These are phyloP conservation scores for Phaeosphaeria sp. DNA, from an alignment of 2,329 filamentous ascomycete genomes.

Conservation along the genomic window DNA sequence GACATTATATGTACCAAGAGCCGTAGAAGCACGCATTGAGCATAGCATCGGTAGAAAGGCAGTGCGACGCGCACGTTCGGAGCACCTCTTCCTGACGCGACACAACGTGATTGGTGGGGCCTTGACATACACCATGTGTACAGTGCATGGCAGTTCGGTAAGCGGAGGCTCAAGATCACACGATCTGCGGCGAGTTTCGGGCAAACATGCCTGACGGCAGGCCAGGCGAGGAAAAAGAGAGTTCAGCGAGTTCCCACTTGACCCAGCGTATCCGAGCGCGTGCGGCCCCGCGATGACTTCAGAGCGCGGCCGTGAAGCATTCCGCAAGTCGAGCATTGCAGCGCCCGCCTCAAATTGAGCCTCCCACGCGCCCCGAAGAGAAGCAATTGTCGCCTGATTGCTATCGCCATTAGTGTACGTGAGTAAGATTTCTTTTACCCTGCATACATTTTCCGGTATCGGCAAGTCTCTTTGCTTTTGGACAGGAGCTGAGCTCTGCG, in stretches of 20 bases:
- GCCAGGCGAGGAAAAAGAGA: constrained; percentile 15
- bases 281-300: constrained; percentile 41
- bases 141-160: constrained; percentile 23
- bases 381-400: constrained; percentile 9
- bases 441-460: neutral
- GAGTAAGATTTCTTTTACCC: constrained; percentile 2
- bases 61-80: constrained; percentile 22
- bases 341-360: constrained; percentile 11
- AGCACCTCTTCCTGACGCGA: constrained; percentile 12
- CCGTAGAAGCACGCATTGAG: constrained; percentile 20
- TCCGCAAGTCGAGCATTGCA: constrained; percentile 15
- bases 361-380: constrained; percentile 37
- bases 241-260: constrained; percentile 10
- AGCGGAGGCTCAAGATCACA: constrained; percentile 26
- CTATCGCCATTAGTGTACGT: constrained; percentile 12
- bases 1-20: constrained; percentile 32
- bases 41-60: constrained; percentile 34
- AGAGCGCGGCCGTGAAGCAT: constrained; percentile 46
- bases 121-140: constrained; percentile 9
- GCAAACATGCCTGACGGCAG: constrained; percentile 18
- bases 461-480: neutral
- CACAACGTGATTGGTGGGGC: constrained; percentile 30
- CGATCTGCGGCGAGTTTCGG: constrained; percentile 44
- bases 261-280: constrained; percentile 31
- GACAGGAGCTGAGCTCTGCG: neutral